Evolutionary conservation across 148 eudicot genomes (phyloP), one percentile per base, ranked within the genome.

Genomic region (Bassia scoparia): DNA sequence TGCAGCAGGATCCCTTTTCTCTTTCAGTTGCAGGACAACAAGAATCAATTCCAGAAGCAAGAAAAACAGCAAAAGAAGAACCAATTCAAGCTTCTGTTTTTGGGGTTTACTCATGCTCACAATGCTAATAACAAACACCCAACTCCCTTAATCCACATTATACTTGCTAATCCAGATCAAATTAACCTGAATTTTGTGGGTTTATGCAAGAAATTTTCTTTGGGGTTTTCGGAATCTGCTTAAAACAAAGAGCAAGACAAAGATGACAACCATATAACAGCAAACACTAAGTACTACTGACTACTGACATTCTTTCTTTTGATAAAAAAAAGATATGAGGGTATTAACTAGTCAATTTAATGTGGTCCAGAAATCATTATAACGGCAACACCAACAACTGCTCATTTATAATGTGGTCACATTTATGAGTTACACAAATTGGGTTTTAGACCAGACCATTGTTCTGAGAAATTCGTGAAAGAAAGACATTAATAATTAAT

Each of bases 1-100:
- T 89, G 89, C 74, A 95, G 90, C 86, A 95, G 81, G 74, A 92
- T 88, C 80, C 81, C 86, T 82, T 85, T 95, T 90, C 94, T 78
- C 76, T 86, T 82, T 89, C 92, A 33, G 86, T 76, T 55, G 78
- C 68, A 48, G 87, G 78, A 34, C 77, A 88, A 87, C 97, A n/a
- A 61, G 68, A 21, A 53, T 34, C 46, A 82, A 41, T 46, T 76
- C 80, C 59, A 81, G 70, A 73, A 86, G 69, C 71, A 88, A 34
- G 69, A 74, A 12, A 58, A 81, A 46, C 17, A 78, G 60, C 61
- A 78, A 72, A 18, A 76, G 62, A 78, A 77, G 43, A 67, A 62
- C 54, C 59, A 72, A 37, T 67, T 70, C 55, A 69, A 73, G 26
- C 74, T 79, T 68, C 48, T 73, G 49, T 53, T 70, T 76, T 27